These are phyloP conservation scores for sunflower (Helianthus annuus) DNA, from an alignment of 129 eudicot species.

Conservation along the genomic window DNA sequence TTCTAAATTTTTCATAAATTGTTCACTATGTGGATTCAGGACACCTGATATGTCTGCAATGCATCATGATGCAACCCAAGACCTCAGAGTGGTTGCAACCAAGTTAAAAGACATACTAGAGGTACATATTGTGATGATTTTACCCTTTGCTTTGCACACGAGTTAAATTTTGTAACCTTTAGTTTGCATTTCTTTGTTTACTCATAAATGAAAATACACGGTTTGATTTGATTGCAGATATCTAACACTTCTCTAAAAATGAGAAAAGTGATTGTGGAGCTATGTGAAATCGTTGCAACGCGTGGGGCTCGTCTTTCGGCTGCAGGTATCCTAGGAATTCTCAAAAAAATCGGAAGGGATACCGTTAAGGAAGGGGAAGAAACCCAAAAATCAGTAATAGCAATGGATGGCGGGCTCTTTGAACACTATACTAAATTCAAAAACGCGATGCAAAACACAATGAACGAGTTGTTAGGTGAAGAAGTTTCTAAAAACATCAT, in stretches of 20 bases:
- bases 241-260: slow-evolving; percentile 62
- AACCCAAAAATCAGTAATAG: slow-evolving; percentile 62
- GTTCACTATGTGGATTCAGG: slow-evolving; percentile 46
- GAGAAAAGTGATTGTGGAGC: slow-evolving; percentile 62
- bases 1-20: neutral
- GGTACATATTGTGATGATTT: slow-evolving; percentile 35
- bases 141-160: neutral
- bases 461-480: slow-evolving; percentile 75
- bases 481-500: slow-evolving; percentile 42
- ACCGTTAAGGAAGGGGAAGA: slow-evolving; percentile 48
- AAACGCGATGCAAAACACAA: slow-evolving; percentile 47
- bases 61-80: slow-evolving; percentile 87
- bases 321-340: slow-evolving; percentile 82
- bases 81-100: slow-evolving; percentile 77
- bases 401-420: slow-evolving; percentile 87
- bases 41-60: slow-evolving; percentile 89
- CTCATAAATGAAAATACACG: neutral
- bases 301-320: slow-evolving; percentile 97
- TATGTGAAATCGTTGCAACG: slow-evolving; percentile 72
- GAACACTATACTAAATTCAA: slow-evolving; percentile 89
- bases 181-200: neutral
- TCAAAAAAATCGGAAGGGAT: slow-evolving; percentile 75
- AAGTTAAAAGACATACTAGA: slow-evolving; percentile 77
- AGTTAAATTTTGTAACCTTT: neutral
- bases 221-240: slow-evolving; percentile 40